Conservation (phyloP, 1,139 yeast species). For the Kodamaea ohmeri region DNA sequence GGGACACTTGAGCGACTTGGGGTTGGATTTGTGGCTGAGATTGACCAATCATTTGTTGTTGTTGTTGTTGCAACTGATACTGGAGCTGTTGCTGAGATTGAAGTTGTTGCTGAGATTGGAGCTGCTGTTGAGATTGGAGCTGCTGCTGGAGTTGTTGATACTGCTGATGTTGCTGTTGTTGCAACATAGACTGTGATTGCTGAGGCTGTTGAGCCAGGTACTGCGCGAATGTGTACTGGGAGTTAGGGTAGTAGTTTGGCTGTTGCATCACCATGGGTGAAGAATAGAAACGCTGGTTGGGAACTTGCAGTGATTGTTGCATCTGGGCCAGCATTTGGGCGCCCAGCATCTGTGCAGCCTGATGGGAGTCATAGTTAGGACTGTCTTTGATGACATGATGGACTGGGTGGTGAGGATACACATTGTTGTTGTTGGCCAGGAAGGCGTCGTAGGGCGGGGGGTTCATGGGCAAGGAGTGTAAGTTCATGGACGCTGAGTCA, state of each 20-base stretch:
- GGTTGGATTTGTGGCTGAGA: conserved; percentile 12
- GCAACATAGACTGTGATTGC: conserved; percentile 12
- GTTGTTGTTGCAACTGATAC: conserved; percentile 8
- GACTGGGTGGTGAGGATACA: conserved; percentile 12
- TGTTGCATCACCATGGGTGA: conserved; percentile 24
- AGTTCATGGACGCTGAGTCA: not conserved
- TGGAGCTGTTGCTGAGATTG: conserved; percentile 13
- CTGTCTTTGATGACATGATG: conserved; percentile 11
- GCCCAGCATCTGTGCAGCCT: conserved; percentile 1
- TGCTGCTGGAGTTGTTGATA: conserved; percentile 13
- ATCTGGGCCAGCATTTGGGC: conserved; percentile 3
- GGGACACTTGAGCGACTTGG: conserved; percentile 2
- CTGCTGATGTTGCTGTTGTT: conserved; percentile 15
- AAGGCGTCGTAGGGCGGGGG: conserved; percentile 13
- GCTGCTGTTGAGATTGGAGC: conserved; percentile 11
- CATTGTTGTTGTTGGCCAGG: conserved; percentile 7
- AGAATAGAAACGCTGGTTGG: conserved; percentile 17
- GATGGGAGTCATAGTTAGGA: conserved; percentile 11
- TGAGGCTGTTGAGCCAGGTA: conserved; percentile 17
- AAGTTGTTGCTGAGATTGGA: conserved; percentile 10
- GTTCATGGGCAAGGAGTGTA: conserved; percentile 9
- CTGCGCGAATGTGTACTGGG: conserved; percentile 22
- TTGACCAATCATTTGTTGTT: conserved; percentile 5
- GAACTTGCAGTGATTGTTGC: conserved; percentile 11
- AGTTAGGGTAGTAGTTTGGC: conserved; percentile 19